A percentile compares a stretch with the other conserved stretches of the same genome.
Evolutionary conservation across 495 filamentous ascomycete genomes (phyloP).

Genomic region (Lepraria neglecta): DNA sequence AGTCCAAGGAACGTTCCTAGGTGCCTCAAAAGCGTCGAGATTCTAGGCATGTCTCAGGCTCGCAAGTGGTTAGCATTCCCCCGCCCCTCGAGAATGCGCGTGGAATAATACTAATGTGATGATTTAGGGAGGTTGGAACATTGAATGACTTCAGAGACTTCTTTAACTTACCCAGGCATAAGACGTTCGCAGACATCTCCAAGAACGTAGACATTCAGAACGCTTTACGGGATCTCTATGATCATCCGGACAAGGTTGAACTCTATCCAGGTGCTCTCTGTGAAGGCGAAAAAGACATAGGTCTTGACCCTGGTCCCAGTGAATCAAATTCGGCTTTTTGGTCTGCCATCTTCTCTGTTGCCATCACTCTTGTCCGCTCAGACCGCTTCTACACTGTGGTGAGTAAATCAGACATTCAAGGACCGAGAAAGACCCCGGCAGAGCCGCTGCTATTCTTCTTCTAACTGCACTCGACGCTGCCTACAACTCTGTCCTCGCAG

Average conservation of each 20-base stretch:
- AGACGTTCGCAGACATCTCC: conserved; percentile 39
- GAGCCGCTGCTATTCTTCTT: conserved; percentile 24
- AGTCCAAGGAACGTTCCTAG: conserved; percentile 38
- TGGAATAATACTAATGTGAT: not conserved
- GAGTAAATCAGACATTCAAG: not conserved
- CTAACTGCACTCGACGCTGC: conserved; percentile 24
- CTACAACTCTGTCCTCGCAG: conserved; percentile 23
- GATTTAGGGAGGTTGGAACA: conserved; percentile 21
- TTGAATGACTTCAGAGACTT: conserved; percentile 41
- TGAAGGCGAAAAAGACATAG: conserved; percentile 20
- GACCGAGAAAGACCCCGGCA: conserved; percentile 20
- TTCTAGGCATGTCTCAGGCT: conserved; percentile 40
- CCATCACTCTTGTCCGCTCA: conserved; percentile 27
- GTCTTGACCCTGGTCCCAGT: conserved; percentile 8
- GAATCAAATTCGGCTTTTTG: conserved; percentile 16
- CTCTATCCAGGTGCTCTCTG: conserved; percentile 38
- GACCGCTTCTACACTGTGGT: conserved; percentile 27
- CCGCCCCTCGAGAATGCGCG: too few species aligned
- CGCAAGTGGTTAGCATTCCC: conserved; percentile 32
- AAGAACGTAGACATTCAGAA: conserved; percentile 33
- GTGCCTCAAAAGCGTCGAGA: conserved; percentile 35
- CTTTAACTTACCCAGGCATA: conserved; percentile 31
- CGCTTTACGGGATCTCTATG: conserved; percentile 35
- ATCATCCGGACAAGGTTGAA: conserved; percentile 40
- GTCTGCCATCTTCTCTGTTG: conserved; percentile 26